Evolutionary conservation across 2,329 filamentous ascomycete species (phyloP).

Genomic region (Fusarium humuli): DNA sequence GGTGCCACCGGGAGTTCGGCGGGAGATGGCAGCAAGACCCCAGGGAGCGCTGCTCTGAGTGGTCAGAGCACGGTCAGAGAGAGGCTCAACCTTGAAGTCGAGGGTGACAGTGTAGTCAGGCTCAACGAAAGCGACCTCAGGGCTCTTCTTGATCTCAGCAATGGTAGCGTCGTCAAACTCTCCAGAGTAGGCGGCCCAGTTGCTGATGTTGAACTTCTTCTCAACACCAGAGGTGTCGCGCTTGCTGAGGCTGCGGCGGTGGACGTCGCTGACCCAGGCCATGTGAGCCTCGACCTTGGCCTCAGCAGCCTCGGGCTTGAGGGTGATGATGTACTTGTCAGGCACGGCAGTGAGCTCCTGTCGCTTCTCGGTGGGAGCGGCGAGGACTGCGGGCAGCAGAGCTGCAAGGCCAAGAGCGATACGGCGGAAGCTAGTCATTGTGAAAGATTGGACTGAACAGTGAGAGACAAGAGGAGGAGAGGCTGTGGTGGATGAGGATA

Average conservation of each 20-base stretch:
- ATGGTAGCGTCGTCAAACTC: constrained; percentile 56
- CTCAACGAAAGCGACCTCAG: constrained; percentile 49
- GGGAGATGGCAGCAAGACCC: constrained; percentile 46
- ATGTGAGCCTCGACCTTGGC: constrained; percentile 61
- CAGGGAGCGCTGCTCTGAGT: constrained; percentile 41
- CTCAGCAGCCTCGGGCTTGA: constrained; percentile 62
- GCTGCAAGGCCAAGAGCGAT: constrained; percentile 50
- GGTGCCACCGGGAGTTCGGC: constrained; percentile 39
- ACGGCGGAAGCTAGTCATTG: constrained; percentile 48
- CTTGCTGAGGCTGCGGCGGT: constrained; percentile 64
- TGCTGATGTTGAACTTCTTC: constrained; percentile 47
- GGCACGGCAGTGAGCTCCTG: constrained; percentile 22
- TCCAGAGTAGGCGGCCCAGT: constrained; percentile 56
- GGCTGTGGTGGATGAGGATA: constrained; percentile 29
- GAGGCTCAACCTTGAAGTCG: constrained; percentile 23
- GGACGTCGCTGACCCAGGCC: constrained; percentile 60
- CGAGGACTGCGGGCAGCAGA: constrained; percentile 49
- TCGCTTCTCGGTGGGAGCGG: constrained; percentile 42
- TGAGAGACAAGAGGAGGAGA: constrained; percentile 11
- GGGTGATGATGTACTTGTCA: constrained; percentile 69
- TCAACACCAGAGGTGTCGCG: constrained; percentile 54
- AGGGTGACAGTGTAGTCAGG: constrained; percentile 42
- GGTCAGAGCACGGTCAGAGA: constrained; percentile 41
- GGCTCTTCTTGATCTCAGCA: constrained; percentile 54
- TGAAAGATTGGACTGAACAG: constrained; percentile 13